Evolutionary conservation across 1,284 basidiomycete species (phyloP).

Genomic region (Microbotryum silenes-acaulis): DNA sequence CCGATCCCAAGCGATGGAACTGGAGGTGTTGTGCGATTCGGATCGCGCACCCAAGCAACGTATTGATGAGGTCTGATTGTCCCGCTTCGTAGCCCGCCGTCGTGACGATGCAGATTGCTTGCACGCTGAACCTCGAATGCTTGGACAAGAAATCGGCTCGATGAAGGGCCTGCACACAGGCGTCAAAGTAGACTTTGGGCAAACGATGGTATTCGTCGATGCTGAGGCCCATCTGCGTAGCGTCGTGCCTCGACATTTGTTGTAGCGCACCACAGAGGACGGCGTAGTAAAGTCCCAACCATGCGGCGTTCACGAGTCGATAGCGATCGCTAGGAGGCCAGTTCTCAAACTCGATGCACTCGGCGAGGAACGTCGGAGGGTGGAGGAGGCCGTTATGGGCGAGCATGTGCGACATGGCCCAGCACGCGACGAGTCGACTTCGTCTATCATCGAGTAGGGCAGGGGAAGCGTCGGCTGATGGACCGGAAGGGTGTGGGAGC

Average conservation of each 20-base stretch:
- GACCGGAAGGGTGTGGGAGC: not conserved
- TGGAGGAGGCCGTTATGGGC: conserved; percentile 14
- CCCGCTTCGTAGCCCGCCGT: conserved; percentile 19
- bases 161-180: conserved; percentile 17
- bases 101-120: conserved; percentile 21
- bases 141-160: conserved; percentile 25
- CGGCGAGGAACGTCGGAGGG: conserved; percentile 9
- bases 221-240: not conserved
- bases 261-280: conserved; percentile 23
- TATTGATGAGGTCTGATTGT: conserved; percentile 26
- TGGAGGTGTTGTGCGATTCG: conserved; percentile 25
- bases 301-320: conserved; percentile 19
- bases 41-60: conserved; percentile 20
- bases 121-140: conserved; percentile 21
- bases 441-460: not conserved
- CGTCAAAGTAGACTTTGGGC: conserved; percentile 23
- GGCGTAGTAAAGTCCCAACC: conserved; percentile 25
- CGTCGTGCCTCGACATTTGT: conserved; percentile 20
- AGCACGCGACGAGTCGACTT: not conserved
- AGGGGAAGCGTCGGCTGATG: too few species aligned
- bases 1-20: conserved; percentile 24
- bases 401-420: not conserved
- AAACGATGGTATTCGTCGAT: conserved; percentile 5
- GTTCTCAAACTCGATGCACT: conserved; percentile 20
- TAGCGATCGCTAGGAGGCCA: conserved; percentile 8